Conservation (phyloP, 352 stramenopile species). For the Hyaloperonospora brassicae region DNA sequence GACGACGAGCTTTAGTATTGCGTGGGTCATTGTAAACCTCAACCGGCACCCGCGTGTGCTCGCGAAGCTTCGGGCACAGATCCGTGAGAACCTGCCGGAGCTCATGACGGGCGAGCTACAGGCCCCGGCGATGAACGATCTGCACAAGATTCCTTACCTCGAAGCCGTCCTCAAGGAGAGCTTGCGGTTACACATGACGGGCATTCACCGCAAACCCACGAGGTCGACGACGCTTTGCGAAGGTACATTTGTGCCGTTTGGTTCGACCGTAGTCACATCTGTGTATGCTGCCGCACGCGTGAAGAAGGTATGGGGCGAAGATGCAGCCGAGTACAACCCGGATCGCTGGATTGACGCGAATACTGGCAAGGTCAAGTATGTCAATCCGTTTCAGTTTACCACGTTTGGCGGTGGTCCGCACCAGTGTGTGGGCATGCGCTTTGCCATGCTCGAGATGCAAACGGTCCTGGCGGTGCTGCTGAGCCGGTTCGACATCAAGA, state of each 20-base stretch:
- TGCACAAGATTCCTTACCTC: slow-evolving; percentile 50
- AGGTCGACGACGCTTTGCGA: slow-evolving; percentile 45
- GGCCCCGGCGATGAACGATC: slow-evolving; percentile 31
- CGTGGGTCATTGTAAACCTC: slow-evolving; percentile 74
- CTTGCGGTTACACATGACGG: slow-evolving; percentile 52
- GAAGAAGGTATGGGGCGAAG: slow-evolving; percentile 41
- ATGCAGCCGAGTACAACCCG: slow-evolving; percentile 28
- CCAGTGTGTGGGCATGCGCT: slow-evolving; percentile 42
- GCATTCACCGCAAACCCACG: slow-evolving; percentile 27
- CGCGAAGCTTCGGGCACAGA: slow-evolving; percentile 37
- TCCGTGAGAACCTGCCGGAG: slow-evolving; percentile 30
- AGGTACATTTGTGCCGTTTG: slow-evolving; percentile 35
- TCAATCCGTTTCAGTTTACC: slow-evolving; percentile 29
- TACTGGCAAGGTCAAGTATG: slow-evolving; percentile 24
- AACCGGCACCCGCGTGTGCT: slow-evolving; percentile 50
- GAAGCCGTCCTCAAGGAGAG: slow-evolving; percentile 53
- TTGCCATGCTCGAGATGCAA: slow-evolving; percentile 45
- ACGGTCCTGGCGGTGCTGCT: slow-evolving; percentile 33
- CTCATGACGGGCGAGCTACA: slow-evolving; percentile 14
- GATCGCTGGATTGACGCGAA: slow-evolving; percentile 47
- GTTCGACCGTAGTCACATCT: slow-evolving; percentile 36
- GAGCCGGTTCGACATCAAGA: slow-evolving; percentile 34
- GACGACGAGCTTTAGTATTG: slow-evolving; percentile 57
- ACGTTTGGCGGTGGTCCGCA: slow-evolving; percentile 51
- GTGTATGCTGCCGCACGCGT: slow-evolving; percentile 42